Evolutionary conservation across 495 filamentous ascomycete genomes (phyloP).

Genomic region (Podospora anserina): DNA sequence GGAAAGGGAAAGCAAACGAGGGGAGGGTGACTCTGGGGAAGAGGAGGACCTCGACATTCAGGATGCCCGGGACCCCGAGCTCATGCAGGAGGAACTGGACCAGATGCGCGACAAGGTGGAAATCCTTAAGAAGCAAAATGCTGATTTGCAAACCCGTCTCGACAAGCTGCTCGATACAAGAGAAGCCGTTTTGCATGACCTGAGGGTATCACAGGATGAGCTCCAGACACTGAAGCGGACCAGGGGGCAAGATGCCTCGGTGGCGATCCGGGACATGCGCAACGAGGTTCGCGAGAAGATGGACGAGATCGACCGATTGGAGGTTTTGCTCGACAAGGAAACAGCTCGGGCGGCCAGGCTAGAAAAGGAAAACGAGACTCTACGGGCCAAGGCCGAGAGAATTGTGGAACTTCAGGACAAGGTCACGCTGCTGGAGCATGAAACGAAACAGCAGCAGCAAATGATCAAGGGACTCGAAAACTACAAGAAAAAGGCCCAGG

Average conservation of each 20-base stretch:
- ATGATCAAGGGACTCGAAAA: constrained; percentile 76
- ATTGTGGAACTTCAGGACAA: constrained; percentile 50
- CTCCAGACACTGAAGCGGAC: constrained; percentile 29
- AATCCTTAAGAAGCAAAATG: constrained; percentile 32
- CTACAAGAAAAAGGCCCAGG: constrained; percentile 70
- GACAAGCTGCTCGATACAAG: constrained; percentile 35
- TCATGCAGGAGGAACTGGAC: constrained; percentile 35
- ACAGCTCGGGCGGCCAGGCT: constrained; percentile 29
- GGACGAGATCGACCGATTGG: constrained; percentile 35
- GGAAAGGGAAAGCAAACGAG: constrained; percentile 29
- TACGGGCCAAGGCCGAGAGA: constrained; percentile 43
- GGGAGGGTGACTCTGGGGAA: constrained; percentile 19
- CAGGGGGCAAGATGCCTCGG: constrained; percentile 28
- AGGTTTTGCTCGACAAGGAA: constrained; percentile 40
- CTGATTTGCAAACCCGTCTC: constrained; percentile 33
- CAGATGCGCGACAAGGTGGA: constrained; percentile 31
- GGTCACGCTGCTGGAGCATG: constrained; percentile 63
- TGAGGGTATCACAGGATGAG: constrained; percentile 30
- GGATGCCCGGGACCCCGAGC: constrained; percentile 29
- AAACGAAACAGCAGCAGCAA: constrained; percentile 70
- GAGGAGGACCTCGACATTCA: constrained; percentile 17
- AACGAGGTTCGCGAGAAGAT: constrained; percentile 43
- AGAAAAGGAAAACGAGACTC: constrained; percentile 44
- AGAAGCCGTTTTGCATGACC: constrained; percentile 29
- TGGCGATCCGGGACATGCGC: constrained; percentile 36